Evolutionary conservation across 2,329 filamentous ascomycete species (phyloP).

Genomic region (Stemphylium beticola): DNA sequence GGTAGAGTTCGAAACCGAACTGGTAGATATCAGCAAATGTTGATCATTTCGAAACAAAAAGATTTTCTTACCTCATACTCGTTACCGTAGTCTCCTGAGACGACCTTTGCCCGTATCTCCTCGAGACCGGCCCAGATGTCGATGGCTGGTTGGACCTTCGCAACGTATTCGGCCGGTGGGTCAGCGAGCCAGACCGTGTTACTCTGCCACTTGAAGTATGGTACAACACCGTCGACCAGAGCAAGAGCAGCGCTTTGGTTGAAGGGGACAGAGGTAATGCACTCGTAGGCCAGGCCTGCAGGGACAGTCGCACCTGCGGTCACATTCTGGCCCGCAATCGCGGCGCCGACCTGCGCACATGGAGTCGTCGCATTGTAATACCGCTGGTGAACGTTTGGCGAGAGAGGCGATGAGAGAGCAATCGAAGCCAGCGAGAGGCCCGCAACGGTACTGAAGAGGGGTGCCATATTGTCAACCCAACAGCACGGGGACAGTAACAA

Average conservation of each 20-base stretch:
- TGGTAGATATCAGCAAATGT: constrained; percentile 16
- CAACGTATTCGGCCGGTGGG: constrained; percentile 54
- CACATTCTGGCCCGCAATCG: constrained; percentile 33
- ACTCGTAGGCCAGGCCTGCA: constrained; percentile 54
- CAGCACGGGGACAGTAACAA: too few relatives aligned
- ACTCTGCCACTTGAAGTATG: constrained; percentile 56
- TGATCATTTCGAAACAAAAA: neutral
- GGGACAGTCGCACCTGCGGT: constrained; percentile 47
- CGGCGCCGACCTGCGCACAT: constrained; percentile 42
- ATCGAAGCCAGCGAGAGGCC: constrained; percentile 36
- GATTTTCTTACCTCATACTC: constrained; percentile 47
- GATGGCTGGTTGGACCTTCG: constrained; percentile 53
- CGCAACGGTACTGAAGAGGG: constrained; percentile 26
- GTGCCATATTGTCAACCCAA: constrained; percentile 27
- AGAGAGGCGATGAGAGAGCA: constrained; percentile 34
- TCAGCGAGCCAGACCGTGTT: constrained; percentile 54
- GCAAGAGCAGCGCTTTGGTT: constrained; percentile 51
- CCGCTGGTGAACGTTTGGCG: constrained; percentile 28
- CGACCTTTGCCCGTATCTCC: constrained; percentile 48
- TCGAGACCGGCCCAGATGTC: constrained; percentile 51
- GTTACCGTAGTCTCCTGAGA: constrained; percentile 45
- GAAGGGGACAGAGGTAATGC: constrained; percentile 54
- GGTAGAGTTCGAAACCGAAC: constrained; percentile 44
- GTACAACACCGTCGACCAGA: constrained; percentile 52
- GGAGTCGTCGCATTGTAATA: constrained; percentile 38